Evolutionary conservation across 2,329 filamentous ascomycete genomes (phyloP), one percentile per base, ranked within the genome.

Genomic region (Gaeumannomyces tritici): DNA sequence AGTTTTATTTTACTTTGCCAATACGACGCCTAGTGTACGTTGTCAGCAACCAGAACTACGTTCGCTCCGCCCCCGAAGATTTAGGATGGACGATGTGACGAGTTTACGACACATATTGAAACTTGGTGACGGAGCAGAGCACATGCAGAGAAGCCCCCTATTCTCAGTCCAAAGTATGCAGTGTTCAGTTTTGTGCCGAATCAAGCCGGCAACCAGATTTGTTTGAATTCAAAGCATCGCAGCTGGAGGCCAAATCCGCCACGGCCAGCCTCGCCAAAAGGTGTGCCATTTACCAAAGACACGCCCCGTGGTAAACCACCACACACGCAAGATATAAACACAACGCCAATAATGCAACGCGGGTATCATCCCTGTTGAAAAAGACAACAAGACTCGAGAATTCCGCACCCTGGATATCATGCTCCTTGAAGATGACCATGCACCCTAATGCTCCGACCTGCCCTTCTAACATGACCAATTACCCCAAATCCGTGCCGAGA

Each of bases 291-390:
- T 11, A n/a, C 21, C 42, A 51, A 51, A 24, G 9, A 51, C 18
- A n/a, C 42, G 21, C 2, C 2, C 3, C 2, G 7, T n/a, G 21
- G 21, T 24, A 24, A 51, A 51, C 9, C 4, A 51, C 42, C 21
- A 9, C 18, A 11, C 42, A 9, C 42, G 6, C 7, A 51, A 18
- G n/a, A 51, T 51, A 51, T 8, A 51, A 51, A 51, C 28, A n/a
- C 18, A 60, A 29, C 58, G 58, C 58, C 58, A 29, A 47, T 42
- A 60, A 60, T 60, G 59, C 42, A 60, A 54, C 26, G 27, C 15
- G 33, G 31, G 33, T 60, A 54, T 54, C 59, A 29, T 60, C 59
- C 35, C 42, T 51, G 42, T 51, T 24, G 21, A 21, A 3, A 51
- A 24, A 7, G 18, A 21, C 9, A 51, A 18, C 35, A 42, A 31